Percentiles rank a stretch among this genome's conserved stretches.
phyloP scores from a whole-genome alignment of 345 rosid species.

The Raphanus sativus region DNA sequence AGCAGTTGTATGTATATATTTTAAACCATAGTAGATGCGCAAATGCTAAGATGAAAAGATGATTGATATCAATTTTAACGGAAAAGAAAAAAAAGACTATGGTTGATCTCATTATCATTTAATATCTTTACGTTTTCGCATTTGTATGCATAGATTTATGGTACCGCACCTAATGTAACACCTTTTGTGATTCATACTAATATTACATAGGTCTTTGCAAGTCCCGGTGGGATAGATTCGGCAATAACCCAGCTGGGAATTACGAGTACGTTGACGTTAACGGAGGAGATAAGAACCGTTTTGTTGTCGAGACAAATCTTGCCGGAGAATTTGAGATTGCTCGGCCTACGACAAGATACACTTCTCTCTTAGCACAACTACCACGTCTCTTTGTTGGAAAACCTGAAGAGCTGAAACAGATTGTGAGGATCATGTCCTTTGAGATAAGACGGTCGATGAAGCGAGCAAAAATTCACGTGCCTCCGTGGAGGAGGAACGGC shows the following conservation, averaged over 20 bases:
- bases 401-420: conserved; percentile 56
- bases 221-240: conserved; percentile 68
- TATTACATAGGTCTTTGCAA: conserved; percentile 72
- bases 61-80: background rate
- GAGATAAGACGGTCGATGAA: conserved; percentile 61
- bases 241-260: conserved; percentile 53
- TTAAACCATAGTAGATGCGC: background rate
- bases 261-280: conserved; percentile 71
- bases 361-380: conserved; percentile 42
- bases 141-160: background rate
- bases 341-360: conserved; percentile 55
- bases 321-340: conserved; percentile 65
- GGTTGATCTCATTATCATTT: background rate
- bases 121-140: background rate
- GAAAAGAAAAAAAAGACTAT: background rate
- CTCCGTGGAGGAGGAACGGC: conserved; percentile 84
- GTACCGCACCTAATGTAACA: background rate
- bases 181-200: background rate
- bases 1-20: background rate
- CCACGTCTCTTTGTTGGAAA: conserved; percentile 57
- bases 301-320: conserved; percentile 58
- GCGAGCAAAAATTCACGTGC: conserved; percentile 44
- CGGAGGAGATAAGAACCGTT: conserved; percentile 41
- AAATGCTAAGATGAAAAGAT: background rate
- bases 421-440: conserved; percentile 62